These are phyloP conservation scores for Chaetomiaceae sp. DNA, from an alignment of 2,329 filamentous ascomycete species.

Conservation along the genomic window DNA sequence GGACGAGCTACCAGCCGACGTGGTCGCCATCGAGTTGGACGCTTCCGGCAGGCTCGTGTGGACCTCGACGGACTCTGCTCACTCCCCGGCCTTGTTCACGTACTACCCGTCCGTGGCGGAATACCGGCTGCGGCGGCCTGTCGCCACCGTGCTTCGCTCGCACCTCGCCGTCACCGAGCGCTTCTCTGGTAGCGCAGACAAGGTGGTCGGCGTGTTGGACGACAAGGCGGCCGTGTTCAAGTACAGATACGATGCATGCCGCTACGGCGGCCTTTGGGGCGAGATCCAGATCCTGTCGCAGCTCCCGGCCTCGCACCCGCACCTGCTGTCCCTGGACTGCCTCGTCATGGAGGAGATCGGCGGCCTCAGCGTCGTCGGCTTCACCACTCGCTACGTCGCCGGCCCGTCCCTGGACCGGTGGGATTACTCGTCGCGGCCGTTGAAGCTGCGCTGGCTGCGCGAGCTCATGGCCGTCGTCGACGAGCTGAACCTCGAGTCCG, in stretches of 20 bases:
- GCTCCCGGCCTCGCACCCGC: neutral
- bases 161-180: neutral
- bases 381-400: neutral
- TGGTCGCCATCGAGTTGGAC: neutral
- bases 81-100: neutral
- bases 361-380: neutral
- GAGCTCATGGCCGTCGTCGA: slow-evolving; percentile 34
- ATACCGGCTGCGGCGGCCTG: neutral
- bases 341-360: neutral
- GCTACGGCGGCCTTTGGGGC: neutral
- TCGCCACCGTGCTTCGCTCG: neutral
- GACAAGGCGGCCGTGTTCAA: neutral
- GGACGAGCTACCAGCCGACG: neutral
- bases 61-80: neutral
- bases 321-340: neutral
- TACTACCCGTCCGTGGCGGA: neutral
- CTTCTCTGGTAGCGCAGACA: neutral
- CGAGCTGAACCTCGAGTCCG: slow-evolving; percentile 32
- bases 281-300: neutral
- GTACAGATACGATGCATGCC: neutral
- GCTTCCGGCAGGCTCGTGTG: neutral
- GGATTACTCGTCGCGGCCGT: slow-evolving; percentile 19
- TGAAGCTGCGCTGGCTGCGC: slow-evolving; percentile 32
- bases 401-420: neutral
- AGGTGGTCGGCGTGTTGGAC: neutral